Conservation (phyloP, 192 early-diverging fungal genomes). For the Radiomyces spectabilis region DNA sequence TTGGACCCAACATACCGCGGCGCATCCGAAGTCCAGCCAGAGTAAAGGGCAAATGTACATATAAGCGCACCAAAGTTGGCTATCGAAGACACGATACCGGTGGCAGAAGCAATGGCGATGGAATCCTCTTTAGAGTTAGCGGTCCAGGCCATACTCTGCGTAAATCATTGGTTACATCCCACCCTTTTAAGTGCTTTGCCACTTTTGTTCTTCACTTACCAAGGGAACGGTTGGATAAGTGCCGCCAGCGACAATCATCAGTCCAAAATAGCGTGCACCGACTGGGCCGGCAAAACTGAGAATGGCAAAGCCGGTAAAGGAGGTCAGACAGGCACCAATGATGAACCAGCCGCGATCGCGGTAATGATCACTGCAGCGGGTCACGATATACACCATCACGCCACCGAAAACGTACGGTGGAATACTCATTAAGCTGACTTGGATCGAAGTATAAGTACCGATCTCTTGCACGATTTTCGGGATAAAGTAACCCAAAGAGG, state of each 20-base stretch:
- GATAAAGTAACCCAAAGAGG: constrained; percentile 26
- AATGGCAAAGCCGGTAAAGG: constrained; percentile 21
- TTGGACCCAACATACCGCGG: constrained; percentile 28
- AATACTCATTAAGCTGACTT: constrained; percentile 30
- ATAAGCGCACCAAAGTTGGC: constrained; percentile 28
- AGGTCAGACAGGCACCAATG: constrained; percentile 10
- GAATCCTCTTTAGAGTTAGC: constrained; percentile 27
- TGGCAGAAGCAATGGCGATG: constrained; percentile 21
- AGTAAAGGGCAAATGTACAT: constrained; percentile 26
- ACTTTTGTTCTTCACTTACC: constrained; percentile 7
- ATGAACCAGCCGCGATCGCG: constrained; percentile 17
- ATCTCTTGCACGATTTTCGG: constrained; percentile 27
- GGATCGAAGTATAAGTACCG: constrained; percentile 18
- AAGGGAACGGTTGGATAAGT: constrained; percentile 29
- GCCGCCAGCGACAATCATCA: constrained; percentile 26
- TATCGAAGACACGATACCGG: constrained; percentile 26
- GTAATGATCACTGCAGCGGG: constrained; percentile 12
- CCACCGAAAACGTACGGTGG: constrained; percentile 27
- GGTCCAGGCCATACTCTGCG: constrained; percentile 29
- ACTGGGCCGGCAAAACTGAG: constrained; percentile 18
- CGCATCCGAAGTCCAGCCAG: constrained; percentile 22
- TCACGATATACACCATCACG: constrained; percentile 14
- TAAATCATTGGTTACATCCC: neutral
- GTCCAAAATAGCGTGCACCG: constrained; percentile 22
- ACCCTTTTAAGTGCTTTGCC: too few species aligned